phyloP scores from a whole-genome alignment of 2,329 filamentous ascomycete species.

The Trichoderma atrobrunneum region DNA sequence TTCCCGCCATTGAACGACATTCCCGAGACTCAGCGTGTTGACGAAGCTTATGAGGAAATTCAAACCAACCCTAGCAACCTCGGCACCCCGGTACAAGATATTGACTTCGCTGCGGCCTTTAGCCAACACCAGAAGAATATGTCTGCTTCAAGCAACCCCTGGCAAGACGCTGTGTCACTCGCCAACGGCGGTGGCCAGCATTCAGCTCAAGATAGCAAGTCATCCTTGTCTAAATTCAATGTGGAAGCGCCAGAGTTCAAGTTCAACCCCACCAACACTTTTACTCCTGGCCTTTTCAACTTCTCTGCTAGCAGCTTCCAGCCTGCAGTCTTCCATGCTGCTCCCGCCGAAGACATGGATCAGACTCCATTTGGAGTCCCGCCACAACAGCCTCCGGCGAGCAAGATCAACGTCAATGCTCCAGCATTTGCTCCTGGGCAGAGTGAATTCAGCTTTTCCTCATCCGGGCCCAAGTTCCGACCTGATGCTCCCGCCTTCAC shows the following conservation, averaged over 20 bases:
- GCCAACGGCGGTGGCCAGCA: slow-evolving; percentile 36
- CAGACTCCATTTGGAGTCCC: slow-evolving; percentile 28
- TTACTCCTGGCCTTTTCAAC: slow-evolving; percentile 50
- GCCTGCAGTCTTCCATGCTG: slow-evolving; percentile 44
- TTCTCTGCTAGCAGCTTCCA: slow-evolving; percentile 49
- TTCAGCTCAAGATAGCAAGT: slow-evolving; percentile 61
- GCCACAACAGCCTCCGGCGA: slow-evolving; percentile 32
- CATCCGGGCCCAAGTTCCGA: slow-evolving; percentile 66
- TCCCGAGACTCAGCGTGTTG: slow-evolving; percentile 40
- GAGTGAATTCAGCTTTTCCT: slow-evolving; percentile 66
- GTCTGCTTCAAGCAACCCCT: slow-evolving; percentile 61
- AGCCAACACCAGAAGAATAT: slow-evolving; percentile 53
- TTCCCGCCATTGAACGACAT: slow-evolving; percentile 41
- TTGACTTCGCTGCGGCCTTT: slow-evolving; percentile 45
- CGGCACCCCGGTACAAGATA: slow-evolving; percentile 57
- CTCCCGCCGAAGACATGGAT: background rate
- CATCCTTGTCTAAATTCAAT: slow-evolving; percentile 74
- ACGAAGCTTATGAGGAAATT: slow-evolving; percentile 65
- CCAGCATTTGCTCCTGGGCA: slow-evolving; percentile 68
- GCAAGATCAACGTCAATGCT: slow-evolving; percentile 66
- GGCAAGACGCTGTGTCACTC: slow-evolving; percentile 51
- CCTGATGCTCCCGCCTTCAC: slow-evolving; percentile 76
- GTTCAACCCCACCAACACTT: slow-evolving; percentile 59
- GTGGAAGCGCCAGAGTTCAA: slow-evolving; percentile 87
- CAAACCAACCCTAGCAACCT: slow-evolving; percentile 72